Conservation (phyloP, 2,329 filamentous ascomycete species). For the Diaporthe batatas region DNA sequence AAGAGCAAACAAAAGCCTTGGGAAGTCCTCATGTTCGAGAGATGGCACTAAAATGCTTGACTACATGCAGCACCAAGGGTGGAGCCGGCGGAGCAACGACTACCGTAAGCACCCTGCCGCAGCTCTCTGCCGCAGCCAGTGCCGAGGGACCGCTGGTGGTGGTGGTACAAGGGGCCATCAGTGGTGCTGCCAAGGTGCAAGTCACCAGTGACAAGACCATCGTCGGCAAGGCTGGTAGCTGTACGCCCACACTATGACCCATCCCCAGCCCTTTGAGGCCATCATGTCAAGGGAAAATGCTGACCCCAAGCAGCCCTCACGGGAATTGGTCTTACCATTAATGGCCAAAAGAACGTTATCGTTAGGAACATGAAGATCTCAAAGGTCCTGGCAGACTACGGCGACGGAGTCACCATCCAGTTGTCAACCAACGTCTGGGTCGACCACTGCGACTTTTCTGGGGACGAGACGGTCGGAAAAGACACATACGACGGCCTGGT, state of each 20-base stretch:
- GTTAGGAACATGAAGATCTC: slow-evolving; percentile 61
- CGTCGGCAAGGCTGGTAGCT: slow-evolving; percentile 51
- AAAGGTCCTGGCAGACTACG: slow-evolving; percentile 50
- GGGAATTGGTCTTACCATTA: slow-evolving; percentile 58
- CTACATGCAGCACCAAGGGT: slow-evolving; percentile 58
- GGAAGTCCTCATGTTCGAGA: background rate
- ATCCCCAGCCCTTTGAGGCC: background rate
- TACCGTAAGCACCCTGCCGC: slow-evolving; percentile 60
- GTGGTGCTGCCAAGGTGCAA: slow-evolving; percentile 52
- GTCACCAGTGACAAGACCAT: slow-evolving; percentile 60
- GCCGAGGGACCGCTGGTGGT: slow-evolving; percentile 48
- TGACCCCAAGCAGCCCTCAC: slow-evolving; percentile 34
- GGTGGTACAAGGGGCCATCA: slow-evolving; percentile 55
- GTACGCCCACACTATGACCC: background rate
- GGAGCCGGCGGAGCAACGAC: slow-evolving; percentile 62
- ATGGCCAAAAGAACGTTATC: slow-evolving; percentile 60
- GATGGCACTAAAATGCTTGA: background rate
- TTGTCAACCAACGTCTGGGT: slow-evolving; percentile 61
- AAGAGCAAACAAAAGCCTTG: background rate
- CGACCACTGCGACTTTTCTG: slow-evolving; percentile 67
- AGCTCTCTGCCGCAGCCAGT: slow-evolving; percentile 59
- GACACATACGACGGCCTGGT: slow-evolving; percentile 70
- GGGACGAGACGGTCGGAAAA: slow-evolving; percentile 64
- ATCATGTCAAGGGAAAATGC: background rate
- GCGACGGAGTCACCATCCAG: slow-evolving; percentile 57